A percentile compares a stretch with the other conserved stretches of the same genome.
Conservation (phyloP, 2,329 filamentous ascomycete genomes). For the Didymella lethalis region DNA sequence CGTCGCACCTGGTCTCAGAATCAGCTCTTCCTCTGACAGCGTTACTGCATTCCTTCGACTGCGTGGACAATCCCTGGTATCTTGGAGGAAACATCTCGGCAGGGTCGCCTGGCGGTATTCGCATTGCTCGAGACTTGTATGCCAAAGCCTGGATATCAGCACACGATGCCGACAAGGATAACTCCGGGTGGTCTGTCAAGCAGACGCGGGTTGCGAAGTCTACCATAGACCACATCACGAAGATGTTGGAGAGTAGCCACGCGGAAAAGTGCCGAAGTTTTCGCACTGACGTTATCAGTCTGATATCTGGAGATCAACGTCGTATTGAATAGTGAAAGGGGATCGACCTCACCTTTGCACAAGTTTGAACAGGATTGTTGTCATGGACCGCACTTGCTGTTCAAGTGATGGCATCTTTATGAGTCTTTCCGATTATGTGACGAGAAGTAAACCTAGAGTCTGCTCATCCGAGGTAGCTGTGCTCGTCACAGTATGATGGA, state of each 20-base stretch:
- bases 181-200: constrained; percentile 60
- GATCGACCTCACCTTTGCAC: neutral
- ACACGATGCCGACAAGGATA: constrained; percentile 68
- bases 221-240: constrained; percentile 40
- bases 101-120: constrained; percentile 64
- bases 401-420: neutral
- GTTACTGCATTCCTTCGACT: constrained; percentile 71
- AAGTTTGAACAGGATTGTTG: neutral
- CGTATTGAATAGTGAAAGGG: constrained; percentile 28
- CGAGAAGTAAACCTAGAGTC: neutral
- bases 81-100: constrained; percentile 66
- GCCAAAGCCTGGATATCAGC: constrained; percentile 68
- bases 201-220: constrained; percentile 58
- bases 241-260: constrained; percentile 36
- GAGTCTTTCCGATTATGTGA: neutral
- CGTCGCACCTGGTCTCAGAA: constrained; percentile 63
- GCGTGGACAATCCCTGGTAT: constrained; percentile 67
- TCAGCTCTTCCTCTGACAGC: constrained; percentile 68
- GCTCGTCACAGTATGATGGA: neutral
- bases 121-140: constrained; percentile 63
- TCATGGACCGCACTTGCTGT: neutral
- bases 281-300: constrained; percentile 33
- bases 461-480: neutral
- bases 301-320: constrained; percentile 32
- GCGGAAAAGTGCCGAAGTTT: constrained; percentile 14